These are phyloP conservation scores for Diaporthe caulivora DNA, from an alignment of 2,329 filamentous ascomycete genomes.

Conservation along the genomic window DNA sequence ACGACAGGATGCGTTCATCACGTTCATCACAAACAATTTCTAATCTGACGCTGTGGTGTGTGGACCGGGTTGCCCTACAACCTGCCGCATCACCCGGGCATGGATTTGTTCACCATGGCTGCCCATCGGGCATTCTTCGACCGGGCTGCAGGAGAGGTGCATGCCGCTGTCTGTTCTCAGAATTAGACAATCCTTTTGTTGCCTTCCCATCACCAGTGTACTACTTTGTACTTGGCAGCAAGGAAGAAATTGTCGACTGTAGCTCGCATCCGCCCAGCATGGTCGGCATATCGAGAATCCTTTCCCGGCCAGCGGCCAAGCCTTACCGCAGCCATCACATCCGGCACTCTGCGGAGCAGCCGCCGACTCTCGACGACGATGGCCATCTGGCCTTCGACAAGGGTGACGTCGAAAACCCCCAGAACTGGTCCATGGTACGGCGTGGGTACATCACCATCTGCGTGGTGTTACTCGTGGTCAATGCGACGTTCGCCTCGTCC, in stretches of 20 bases:
- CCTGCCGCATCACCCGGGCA: neutral
- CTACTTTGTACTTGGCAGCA: neutral
- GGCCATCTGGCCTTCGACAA: conserved; percentile 65
- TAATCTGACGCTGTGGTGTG: conserved; percentile 18
- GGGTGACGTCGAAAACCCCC: conserved; percentile 63
- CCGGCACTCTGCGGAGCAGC: conserved; percentile 45
- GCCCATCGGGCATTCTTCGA: neutral
- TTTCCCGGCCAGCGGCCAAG: conserved; percentile 65
- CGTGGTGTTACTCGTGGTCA: conserved; percentile 62
- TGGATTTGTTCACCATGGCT: neutral
- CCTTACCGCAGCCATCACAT: conserved; percentile 61
- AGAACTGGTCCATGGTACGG: conserved; percentile 59
- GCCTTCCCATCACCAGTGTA: neutral
- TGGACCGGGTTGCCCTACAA: neutral
- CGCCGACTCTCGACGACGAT: conserved; percentile 60
- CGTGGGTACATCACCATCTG: conserved; percentile 56
- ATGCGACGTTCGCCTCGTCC: conserved; percentile 66
- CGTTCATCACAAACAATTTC: conserved; percentile 2
- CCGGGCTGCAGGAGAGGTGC: neutral
- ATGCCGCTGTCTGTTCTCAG: neutral
- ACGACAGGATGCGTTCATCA: neutral
- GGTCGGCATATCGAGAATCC: conserved; percentile 55
- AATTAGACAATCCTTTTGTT: neutral
- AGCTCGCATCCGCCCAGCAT: conserved; percentile 45
- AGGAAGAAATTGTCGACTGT: neutral